These are phyloP conservation scores for Ophiostoma montium DNA, from an alignment of 2,329 filamentous ascomycete species.

Conservation along the genomic window DNA sequence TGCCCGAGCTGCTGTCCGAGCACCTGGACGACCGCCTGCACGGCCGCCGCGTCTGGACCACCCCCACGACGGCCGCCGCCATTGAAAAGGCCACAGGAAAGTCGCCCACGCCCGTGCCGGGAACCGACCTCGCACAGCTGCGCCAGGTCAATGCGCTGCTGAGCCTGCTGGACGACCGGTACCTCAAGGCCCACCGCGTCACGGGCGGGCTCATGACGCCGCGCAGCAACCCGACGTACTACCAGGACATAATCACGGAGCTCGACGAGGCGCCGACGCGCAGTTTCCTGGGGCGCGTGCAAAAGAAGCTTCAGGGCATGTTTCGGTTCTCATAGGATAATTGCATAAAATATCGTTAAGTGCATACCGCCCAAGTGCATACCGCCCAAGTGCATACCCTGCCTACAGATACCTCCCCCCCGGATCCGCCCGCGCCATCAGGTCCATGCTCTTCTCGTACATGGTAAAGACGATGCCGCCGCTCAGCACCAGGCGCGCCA, in stretches of 20 bases:
- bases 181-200: slow-evolving; percentile 36
- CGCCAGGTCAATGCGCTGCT: slow-evolving; percentile 45
- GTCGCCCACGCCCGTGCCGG: slow-evolving; percentile 4
- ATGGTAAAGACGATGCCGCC: slow-evolving; percentile 97
- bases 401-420: slow-evolving; percentile 62
- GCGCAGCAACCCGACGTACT: slow-evolving; percentile 50
- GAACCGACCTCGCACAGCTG: slow-evolving; percentile 33
- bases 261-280: slow-evolving; percentile 48
- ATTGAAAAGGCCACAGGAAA: slow-evolving; percentile 4
- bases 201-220: slow-evolving; percentile 40
- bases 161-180: slow-evolving; percentile 45
- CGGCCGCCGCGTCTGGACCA: slow-evolving; percentile 17
- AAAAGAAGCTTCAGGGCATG: slow-evolving; percentile 43
- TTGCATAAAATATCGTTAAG: too few relatives aligned
- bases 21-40: slow-evolving; percentile 25
- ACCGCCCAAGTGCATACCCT: background rate
- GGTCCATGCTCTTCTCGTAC: slow-evolving; percentile 93
- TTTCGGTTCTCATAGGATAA: slow-evolving; percentile 37
- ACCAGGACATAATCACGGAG: slow-evolving; percentile 44
- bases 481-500: slow-evolving; percentile 75
- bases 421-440: slow-evolving; percentile 69
- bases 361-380: background rate
- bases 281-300: slow-evolving; percentile 35
- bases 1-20: slow-evolving; percentile 40
- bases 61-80: background rate